phyloP scores from a whole-genome alignment of 148 eudicot genomes.

The Amaranthus hypochondriacus region DNA sequence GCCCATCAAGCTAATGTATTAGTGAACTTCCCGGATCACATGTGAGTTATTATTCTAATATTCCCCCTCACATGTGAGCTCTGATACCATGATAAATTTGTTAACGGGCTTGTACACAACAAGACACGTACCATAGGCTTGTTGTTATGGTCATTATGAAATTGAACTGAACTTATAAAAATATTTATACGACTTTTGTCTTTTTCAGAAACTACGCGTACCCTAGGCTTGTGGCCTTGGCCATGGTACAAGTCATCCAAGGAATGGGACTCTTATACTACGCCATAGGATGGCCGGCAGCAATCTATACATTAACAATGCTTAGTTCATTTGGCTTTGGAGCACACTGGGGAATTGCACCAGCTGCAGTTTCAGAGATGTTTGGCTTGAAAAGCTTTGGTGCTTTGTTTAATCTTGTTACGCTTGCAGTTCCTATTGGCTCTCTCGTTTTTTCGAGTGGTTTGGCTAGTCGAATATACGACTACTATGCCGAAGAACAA shows the following conservation, averaged over 20 bases:
- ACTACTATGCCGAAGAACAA: slow-evolving; percentile 50
- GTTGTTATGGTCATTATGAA: too few species aligned
- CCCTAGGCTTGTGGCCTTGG: slow-evolving; percentile 61
- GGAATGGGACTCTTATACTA: slow-evolving; percentile 50
- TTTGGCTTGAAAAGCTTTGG: slow-evolving; percentile 64
- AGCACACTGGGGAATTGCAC: slow-evolving; percentile 63
- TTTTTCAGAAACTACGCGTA: slow-evolving; percentile 45
- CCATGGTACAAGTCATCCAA: slow-evolving; percentile 47
- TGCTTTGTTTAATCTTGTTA: slow-evolving; percentile 46
- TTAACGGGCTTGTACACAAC: too few species aligned
- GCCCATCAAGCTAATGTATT: slow-evolving; percentile 37
- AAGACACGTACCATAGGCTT: too few species aligned
- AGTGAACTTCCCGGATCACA: slow-evolving; percentile 26
- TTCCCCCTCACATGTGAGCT: too few species aligned
- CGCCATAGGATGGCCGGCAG: slow-evolving; percentile 47
- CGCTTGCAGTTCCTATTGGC: slow-evolving; percentile 44
- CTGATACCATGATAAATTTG: too few species aligned
- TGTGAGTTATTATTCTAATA: too few species aligned
- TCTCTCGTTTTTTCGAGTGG: slow-evolving; percentile 49
- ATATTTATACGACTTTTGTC: not conserved
- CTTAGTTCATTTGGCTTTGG: slow-evolving; percentile 50
- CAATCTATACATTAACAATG: slow-evolving; percentile 47
- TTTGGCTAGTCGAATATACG: slow-evolving; percentile 56
- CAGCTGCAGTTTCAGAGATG: slow-evolving; percentile 55
- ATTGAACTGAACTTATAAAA: too few species aligned